Evolutionary conservation across 164 flowering plant genomes (phyloP), one percentile per base, ranked within the genome.

Genomic region (Umbilicus rupestris): DNA sequence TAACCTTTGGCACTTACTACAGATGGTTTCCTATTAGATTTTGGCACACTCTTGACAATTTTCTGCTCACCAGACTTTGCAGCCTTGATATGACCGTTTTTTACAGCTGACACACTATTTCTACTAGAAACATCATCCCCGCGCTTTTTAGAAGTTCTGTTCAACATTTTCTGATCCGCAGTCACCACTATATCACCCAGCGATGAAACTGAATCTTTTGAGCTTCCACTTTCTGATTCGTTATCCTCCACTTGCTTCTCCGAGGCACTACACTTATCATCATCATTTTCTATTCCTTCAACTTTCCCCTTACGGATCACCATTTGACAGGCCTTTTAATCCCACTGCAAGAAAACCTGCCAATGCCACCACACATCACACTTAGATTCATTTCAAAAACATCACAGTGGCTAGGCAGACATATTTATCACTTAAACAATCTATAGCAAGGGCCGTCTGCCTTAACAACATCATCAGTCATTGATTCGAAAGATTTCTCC

Each of bases 151-250:
- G 78, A 66, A 64, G 72, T 82, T 50, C 67, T 72, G 31, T 70
- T 74, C 62, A 81, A 83, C 63, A 68, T 69, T 65, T 82, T 87
- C 66, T 79, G 87, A 69, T 84, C 86, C 49, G 85, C 84, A 60
- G 70, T 73, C 39, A 74, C 68, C 62, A 68, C 74, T 15, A 79
- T 64, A 78, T 85, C 97, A 15, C 82, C 92, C 66, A 78, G 84
- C 63, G 96, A 88, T 24, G 93, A 85, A 57, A 75, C 76, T 3
- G 87, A 85, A 74, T 83, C 95, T 70, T 72, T 84, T 28, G 62
- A 69, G 10, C 88, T 79, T 62, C 85, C 97, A 62, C 78, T 66
- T 72, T 91, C 96, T 33, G 93, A 89, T 35, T 75, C 86, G 29
- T 77, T 82, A 62, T 70, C 76, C 47, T 65, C 76, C 31, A 68